Percentiles rank a stretch among this genome's conserved stretches.
Evolutionary conservation across 306 rosid species (phyloP).

Genomic region (Trichosanthes cucumerina): DNA sequence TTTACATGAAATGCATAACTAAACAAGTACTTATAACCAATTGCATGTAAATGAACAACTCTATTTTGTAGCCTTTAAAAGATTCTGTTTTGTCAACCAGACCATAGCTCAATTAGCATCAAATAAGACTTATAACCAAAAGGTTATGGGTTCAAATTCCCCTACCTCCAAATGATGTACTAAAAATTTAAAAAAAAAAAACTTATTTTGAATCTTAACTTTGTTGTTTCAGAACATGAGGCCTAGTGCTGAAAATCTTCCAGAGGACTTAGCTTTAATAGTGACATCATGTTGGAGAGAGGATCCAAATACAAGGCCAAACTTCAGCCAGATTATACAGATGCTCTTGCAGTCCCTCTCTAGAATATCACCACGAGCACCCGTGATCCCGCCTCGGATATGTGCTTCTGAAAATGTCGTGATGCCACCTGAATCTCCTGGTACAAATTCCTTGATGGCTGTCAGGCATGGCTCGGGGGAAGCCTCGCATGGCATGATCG

Average conservation of each 20-base stretch:
- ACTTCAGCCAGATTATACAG: slow-evolving; percentile 16
- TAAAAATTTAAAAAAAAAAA: too few species aligned
- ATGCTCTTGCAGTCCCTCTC: slow-evolving; percentile 11
- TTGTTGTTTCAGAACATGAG: slow-evolving; percentile 14
- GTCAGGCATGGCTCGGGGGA: slow-evolving; percentile 3
- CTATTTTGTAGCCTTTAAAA: neutral
- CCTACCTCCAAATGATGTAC: too few species aligned
- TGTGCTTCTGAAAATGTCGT: neutral
- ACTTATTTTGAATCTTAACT: neutral
- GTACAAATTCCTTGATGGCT: slow-evolving; percentile 13
- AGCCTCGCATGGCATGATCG: neutral
- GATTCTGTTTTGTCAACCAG: too few species aligned
- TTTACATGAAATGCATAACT: neutral
- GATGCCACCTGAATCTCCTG: neutral
- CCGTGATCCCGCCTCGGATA: slow-evolving; percentile 4
- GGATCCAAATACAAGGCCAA: slow-evolving; percentile 17
- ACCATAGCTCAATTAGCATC: too few species aligned
- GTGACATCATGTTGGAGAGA: slow-evolving; percentile 17
- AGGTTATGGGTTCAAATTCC: too few species aligned
- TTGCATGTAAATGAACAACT: neutral
- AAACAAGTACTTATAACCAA: neutral
- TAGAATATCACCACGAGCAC: slow-evolving; percentile 1
- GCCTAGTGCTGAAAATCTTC: slow-evolving; percentile 12
- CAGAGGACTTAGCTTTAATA: slow-evolving; percentile 10
- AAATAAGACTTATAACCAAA: too few species aligned